Percentiles rank a stretch among this genome's conserved stretches.
phyloP scores from a whole-genome alignment of 2,329 filamentous ascomycete species.

The Xylariaceae sp. region DNA sequence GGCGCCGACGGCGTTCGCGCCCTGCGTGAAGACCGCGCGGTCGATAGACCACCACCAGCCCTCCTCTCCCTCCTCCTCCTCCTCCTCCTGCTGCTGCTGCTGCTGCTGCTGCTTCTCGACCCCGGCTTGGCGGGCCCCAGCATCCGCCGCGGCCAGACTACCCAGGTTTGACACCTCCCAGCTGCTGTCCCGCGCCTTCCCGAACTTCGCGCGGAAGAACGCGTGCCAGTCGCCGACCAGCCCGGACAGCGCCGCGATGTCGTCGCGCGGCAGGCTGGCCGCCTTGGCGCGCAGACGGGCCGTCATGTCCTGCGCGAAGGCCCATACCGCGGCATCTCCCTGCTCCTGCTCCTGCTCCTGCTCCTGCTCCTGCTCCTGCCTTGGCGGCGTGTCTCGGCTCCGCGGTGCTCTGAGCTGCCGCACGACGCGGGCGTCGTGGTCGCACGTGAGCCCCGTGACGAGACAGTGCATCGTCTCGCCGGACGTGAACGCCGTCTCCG shows the following conservation, averaged over 20 bases:
- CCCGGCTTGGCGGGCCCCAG: conserved; percentile 11
- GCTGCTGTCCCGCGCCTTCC: conserved; percentile 47
- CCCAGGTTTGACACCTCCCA: conserved; percentile 63
- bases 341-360: background rate
- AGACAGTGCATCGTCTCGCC: conserved; percentile 47
- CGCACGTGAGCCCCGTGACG: conserved; percentile 45
- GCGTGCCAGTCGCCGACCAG: conserved; percentile 52
- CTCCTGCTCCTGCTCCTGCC: background rate
- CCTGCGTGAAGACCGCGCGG: conserved; percentile 57
- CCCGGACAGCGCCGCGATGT: conserved; percentile 49
- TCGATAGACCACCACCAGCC: conserved; percentile 46
- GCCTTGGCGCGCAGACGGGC: conserved; percentile 43
- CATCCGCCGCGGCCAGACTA: conserved; percentile 37
- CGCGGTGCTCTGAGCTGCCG: too few species aligned
- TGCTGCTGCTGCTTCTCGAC: too few species aligned
- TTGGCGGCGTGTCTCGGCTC: too few species aligned
- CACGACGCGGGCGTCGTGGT: conserved; percentile 20
- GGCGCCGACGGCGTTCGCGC: conserved; percentile 50
- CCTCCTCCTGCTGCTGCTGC: too few species aligned
- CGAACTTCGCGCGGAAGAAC: conserved; percentile 50
- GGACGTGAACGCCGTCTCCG: conserved; percentile 33
- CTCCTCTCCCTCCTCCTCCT: background rate
- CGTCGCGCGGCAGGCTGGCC: conserved; percentile 48
- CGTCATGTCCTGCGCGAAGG: conserved; percentile 45
- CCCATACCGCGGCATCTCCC: conserved; percentile 48